phyloP scores from a whole-genome alignment of 805 yeast species.

The Lipomyces sp. region DNA sequence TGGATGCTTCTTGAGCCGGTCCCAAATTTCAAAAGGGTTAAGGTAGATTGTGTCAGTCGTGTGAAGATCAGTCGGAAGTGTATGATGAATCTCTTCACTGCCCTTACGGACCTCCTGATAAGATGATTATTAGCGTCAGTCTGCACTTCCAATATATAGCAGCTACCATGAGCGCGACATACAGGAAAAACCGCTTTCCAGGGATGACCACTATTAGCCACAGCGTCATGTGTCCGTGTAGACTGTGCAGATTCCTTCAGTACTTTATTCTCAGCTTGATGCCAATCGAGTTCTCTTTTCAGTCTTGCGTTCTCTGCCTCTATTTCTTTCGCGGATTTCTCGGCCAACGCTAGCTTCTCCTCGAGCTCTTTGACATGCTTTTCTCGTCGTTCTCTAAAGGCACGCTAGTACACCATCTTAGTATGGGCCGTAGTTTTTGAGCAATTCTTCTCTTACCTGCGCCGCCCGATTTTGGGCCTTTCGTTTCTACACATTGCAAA shows the following conservation, averaged over 20 bases:
- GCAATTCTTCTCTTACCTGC: conserved; percentile 14
- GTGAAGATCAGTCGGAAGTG: neutral
- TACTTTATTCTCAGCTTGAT: conserved; percentile 23
- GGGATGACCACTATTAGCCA: conserved; percentile 1
- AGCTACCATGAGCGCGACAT: neutral
- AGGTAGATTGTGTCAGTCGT: conserved; percentile 6
- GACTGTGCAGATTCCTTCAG: conserved; percentile 15
- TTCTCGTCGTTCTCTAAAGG: conserved; percentile 34
- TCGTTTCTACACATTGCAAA: conserved; percentile 52
- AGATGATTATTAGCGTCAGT: neutral
- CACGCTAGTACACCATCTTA: conserved; percentile 14
- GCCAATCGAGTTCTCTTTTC: conserved; percentile 23
- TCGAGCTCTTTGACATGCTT: conserved; percentile 26
- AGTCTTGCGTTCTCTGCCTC: conserved; percentile 19
- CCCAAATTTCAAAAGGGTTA: conserved; percentile 28
- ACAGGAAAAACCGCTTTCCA: conserved; percentile 21
- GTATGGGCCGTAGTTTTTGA: neutral
- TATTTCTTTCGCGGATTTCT: conserved; percentile 1
- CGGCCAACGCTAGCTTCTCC: conserved; percentile 15
- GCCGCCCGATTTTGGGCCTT: conserved; percentile 33
- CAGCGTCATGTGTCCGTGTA: conserved; percentile 6
- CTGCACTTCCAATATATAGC: neutral
- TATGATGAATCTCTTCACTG: conserved; percentile 9
- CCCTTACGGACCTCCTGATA: neutral
- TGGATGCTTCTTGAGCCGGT: conserved; percentile 22